Evolutionary conservation across 306 rosid species (phyloP), one percentile per base, ranked within the genome.

Genomic region (Cyamopsis tetragonoloba): DNA sequence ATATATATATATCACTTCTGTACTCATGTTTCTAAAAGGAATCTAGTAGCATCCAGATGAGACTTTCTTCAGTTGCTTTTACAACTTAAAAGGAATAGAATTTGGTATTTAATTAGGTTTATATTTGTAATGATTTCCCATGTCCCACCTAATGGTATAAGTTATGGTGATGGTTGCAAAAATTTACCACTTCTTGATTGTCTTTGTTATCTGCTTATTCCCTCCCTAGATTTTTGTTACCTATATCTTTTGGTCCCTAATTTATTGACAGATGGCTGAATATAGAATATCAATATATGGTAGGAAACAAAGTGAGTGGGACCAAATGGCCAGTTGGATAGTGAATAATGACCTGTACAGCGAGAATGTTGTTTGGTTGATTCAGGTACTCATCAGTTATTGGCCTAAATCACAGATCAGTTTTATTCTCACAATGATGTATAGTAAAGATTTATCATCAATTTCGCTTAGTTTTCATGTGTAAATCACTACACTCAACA

Each of bases 291-390:
- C 98, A 41, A 93, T 93, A 76, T 93, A 93, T 77, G 98, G 97
- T 62, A 83, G 98, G 84, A 93, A 93, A 89, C 98, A 93, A 82
- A 93, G 98, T 70, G 98, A 93, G 82, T 93, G 98, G 98, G 98
- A 93, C 80, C 97, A 93, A 81, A 77, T 89, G 70, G 98, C 98
- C 43, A 93, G 98, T 75, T 93, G 98, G 98, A 93, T 93, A 81
- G 96, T 93, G 68, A 93, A 93, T 72, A 93, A 93, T 71, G 98
- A 93, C 10, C 69, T 93, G 77, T 93, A 93, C 84, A 83, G 95
- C 9, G 96, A 81, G 71, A 93, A 93, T 80, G 98, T 88, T 70
- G 98, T 93, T 56, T 93, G 98, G 98, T 75, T 93, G 82, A 93
- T 93, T 80, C 98, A 93, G 98, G 98, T 93, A 85, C 46, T 76